phyloP scores from a whole-genome alignment of 2,329 filamentous ascomycete species.

The Tolypocladium cylindrosporum region DNA sequence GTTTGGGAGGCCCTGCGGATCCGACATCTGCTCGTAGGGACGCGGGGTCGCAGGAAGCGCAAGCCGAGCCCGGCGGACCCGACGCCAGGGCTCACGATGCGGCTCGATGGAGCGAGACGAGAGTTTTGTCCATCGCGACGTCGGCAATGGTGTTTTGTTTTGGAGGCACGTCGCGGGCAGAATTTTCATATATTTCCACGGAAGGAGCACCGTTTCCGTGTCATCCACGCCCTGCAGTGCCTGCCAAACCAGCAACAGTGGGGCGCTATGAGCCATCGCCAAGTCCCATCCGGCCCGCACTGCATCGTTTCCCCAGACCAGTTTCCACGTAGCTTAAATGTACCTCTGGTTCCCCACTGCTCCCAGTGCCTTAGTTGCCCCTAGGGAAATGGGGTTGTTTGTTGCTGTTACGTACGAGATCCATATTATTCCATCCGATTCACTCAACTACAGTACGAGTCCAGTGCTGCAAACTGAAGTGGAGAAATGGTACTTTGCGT shows the following conservation, averaged over 20 bases:
- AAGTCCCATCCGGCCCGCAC: no score
- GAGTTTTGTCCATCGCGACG: not conserved
- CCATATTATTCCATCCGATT: not conserved
- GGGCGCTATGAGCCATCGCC: not conserved
- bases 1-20: not conserved
- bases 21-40: no score
- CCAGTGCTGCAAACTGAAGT: no score
- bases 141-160: not conserved
- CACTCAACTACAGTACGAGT: no score
- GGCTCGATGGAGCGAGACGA: no score
- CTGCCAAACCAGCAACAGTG: not conserved
- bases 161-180: not conserved
- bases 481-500: not conserved
- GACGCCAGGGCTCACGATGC: no score
- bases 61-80: no score
- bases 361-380: no score
- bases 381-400: not conserved
- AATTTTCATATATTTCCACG: not conserved
- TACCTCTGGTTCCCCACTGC: no score
- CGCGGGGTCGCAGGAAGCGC: no score
- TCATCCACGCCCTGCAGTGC: not conserved
- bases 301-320: no score
- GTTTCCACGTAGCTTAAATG: no score
- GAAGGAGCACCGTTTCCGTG: not conserved
- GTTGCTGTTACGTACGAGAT: not conserved